Evolutionary conservation across 2,329 filamentous ascomycete genomes (phyloP), one percentile per base, ranked within the genome.

Genomic region (Macroventuria anomochaeta): DNA sequence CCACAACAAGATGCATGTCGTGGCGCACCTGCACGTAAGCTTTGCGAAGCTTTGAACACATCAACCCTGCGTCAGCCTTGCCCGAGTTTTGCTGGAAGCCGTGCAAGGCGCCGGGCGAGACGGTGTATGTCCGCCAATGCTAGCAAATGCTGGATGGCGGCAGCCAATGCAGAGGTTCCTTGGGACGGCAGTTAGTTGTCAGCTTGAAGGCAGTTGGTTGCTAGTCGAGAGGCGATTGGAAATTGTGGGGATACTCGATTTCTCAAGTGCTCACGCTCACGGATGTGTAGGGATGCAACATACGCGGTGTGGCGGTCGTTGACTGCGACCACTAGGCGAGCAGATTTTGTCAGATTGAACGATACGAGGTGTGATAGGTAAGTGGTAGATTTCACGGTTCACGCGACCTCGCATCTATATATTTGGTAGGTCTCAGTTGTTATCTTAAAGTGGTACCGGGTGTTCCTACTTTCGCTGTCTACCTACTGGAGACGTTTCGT

Each of bases 391-490:
- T 15, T 39, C 21, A 29, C 33, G 32, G 25, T 39, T 43, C 39
- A 39, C 18, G 32, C 31, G 20, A 39, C 15, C 32, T 39, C n/a
- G 32, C 15, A 10, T 28, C 32, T 53, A 53, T 53, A 53, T 53
- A 53, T 48, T 33, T 20, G 33, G 33, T 28, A 48, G n/a, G 28
- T 43, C 51, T 53, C 33, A 37, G 28, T 37, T n/a, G 23, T 17
- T 28, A 26, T 38, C 18, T 43, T 28, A 34, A 36, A 28, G 34
- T 34, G n/a, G n/a, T 23, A 48, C 39, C 28, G 11, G 26, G 32
- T 25, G 11, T 26, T 28, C 32, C 33, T 39, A 34, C 33, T 33
- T 33, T 43, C 38, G 28, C 18, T 38, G 43, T 33, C 32, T 53
- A 25, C 25, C 18, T 37, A 23, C 13, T 47, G 26, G 38, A 39